Evolutionary conservation across 768 basidiomycete species (phyloP).

Genomic region (Macrolepiota fuliginosa): DNA sequence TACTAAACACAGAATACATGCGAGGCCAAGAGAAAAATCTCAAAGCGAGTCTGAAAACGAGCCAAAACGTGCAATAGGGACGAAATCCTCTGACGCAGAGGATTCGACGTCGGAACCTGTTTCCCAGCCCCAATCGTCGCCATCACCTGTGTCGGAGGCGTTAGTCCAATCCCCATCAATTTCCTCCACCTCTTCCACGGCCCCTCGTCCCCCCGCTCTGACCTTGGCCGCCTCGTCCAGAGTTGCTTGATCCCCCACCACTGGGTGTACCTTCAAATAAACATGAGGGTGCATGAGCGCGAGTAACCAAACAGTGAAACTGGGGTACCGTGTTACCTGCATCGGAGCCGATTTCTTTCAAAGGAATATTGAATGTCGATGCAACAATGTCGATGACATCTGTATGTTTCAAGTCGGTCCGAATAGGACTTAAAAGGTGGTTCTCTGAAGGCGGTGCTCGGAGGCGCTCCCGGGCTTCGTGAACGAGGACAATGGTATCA

Average conservation of each 20-base stretch:
- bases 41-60: too few species aligned
- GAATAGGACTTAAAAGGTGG: background rate
- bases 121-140: background rate
- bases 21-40: too few species aligned
- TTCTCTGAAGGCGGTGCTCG: slow-evolving; percentile 23
- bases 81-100: background rate
- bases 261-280: background rate
- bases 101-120: background rate
- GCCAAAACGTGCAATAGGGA: background rate
- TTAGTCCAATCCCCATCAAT: background rate
- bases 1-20: too few species aligned
- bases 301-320: background rate
- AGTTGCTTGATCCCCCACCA: background rate
- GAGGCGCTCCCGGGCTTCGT: slow-evolving; percentile 49
- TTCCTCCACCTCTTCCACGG: background rate
- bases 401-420: background rate
- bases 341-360: background rate
- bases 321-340: background rate
- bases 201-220: too few species aligned
- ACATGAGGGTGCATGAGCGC: background rate
- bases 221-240: background rate
- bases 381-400: slow-evolving; percentile 3
- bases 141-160: background rate
- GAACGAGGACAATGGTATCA: slow-evolving; percentile 52
- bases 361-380: background rate